Base-by-base conservation (phyloP, 164 flowering plant species). In the Sedum album region DNA sequence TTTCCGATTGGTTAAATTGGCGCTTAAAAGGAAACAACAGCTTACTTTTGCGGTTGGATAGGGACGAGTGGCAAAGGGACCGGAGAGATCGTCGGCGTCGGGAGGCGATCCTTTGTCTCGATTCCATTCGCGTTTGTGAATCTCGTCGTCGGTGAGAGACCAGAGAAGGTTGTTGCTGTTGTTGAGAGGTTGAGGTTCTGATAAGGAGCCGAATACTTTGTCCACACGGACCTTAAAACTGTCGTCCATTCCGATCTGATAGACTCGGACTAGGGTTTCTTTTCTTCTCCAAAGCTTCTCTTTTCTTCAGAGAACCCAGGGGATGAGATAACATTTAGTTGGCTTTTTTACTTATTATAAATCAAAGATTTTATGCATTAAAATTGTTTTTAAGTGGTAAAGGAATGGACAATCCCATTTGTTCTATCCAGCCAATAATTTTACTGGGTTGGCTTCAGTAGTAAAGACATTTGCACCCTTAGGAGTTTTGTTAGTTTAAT, bases 151-250 rank as follows among this genome's bases (percentile, higher is more conserved):
- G 28, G 84, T 81, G 53, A 92, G 86, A 65, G 74, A 73, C 98
- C 97, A 93, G 2, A 85, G 76, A 5, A 89, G 76, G 49, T 64
- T 71, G 2, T 15, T 44, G 48, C 17, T 35, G 38, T 35, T 44
- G 48, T 44, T 44, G 48, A 70, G 72, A 48, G 79, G 64, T 0
- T 69, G 38, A 2, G 84, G 60, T 14, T 74, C 44, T 18, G 76
- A 48, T 8, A 89, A 82, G 7, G 92, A 77, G 25, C 94, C 96
- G 75, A 93, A 90, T 17, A 74, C 65, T 75, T 73, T 86, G 68
- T 82, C 86, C 1, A 86, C 88, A 18, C 97, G 85, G 30, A 78
- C 82, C 51, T 74, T 86, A 85, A 91, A 91, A 68, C 81, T 82
- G 14, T 89, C 96, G 17, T 44, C 20, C 48, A 44, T 44, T 44